Conservation (phyloP, 129 eudicot genomes). For the Flaveria trinervia region DNA sequence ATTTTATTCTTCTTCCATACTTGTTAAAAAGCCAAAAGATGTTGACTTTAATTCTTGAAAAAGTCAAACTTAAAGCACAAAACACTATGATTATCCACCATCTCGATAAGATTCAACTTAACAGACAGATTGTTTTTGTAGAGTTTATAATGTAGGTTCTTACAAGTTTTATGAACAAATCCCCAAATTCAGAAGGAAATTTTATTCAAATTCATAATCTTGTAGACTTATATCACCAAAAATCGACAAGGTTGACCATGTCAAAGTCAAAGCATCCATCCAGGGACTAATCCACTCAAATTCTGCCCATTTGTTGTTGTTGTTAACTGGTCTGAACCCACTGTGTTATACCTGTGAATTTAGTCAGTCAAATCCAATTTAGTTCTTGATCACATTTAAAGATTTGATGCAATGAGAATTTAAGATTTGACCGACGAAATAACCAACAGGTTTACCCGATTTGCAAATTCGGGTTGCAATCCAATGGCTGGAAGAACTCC, state of each 20-base stretch:
- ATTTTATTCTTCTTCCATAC: conserved; percentile 23
- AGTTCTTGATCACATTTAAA: conserved; percentile 6
- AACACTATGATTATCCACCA: not conserved
- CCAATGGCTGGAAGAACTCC: conserved; percentile 75
- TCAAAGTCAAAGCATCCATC: conserved; percentile 73
- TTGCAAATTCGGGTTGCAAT: conserved; percentile 71
- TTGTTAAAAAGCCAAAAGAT: not conserved
- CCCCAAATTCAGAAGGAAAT: conserved; percentile 14
- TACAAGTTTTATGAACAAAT: not conserved
- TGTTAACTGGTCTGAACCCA: conserved; percentile 58
- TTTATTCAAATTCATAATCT: conserved; percentile 26
- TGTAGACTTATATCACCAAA: conserved; percentile 32
- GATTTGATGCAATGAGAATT: too few relatives aligned
- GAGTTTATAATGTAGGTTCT: conserved; percentile 16
- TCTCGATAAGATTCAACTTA: not conserved
- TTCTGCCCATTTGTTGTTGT: conserved; percentile 54
- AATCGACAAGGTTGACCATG: conserved; percentile 24
- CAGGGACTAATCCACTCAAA: conserved; percentile 67
- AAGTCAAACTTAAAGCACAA: conserved; percentile 5
- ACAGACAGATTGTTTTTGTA: not conserved
- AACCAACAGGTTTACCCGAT: conserved; percentile 54
- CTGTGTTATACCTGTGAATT: conserved; percentile 56
- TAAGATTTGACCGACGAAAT: too few relatives aligned
- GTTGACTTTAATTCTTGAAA: not conserved
- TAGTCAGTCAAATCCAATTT: not conserved